Evolutionary conservation across 257 asterid genomes (phyloP), one percentile per base, ranked within the genome.

Genomic region (Cynanchum wilfordii): DNA sequence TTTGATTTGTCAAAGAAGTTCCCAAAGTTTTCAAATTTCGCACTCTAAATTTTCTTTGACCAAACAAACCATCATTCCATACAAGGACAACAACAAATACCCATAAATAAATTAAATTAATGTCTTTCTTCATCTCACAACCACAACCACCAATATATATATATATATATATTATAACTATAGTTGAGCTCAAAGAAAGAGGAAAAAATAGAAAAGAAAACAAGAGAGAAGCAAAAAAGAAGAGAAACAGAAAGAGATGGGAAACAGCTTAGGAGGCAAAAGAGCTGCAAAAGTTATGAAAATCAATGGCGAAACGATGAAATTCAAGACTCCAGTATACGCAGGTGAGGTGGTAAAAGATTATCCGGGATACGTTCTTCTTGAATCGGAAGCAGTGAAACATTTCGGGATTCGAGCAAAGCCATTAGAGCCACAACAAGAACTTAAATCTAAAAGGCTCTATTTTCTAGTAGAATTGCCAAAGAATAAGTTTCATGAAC

Each of bases 351-450:
- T 90, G 0, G 12, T 89, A 25, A 86, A 81, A 13, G 68, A 79
- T 25, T 75, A 87, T 68, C 98, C 98, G 27, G 91, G 92, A 1
- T 80, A 80, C 22, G 97, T 86, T 0, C 22, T 92, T 72, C 70
- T 92, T 11, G 98, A 92, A 56, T 88, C 98, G 11, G 96, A 92
- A 79, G 80, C 94, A 10, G 97, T 92, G 4, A 90, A 92, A 81
- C 95, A 90, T 74, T 87, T 76, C 74, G 98, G 98, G 9, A 72
- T 85, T 4, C 83, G 95, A 64, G 96, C 98, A 64, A 88, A 89
- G 77, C 95, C 98, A 62, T 52, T 92, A 73, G 98, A 90, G 78
- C 93, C 91, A 11, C 89, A 86, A 20, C 81, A 78, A 79, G 94
- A 90, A 77, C 89, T 92, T 71, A 89, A 90, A 76, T 79, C 94